phyloP scores from a whole-genome alignment of 257 asterid genomes.

The Fraxinus excelsior region DNA sequence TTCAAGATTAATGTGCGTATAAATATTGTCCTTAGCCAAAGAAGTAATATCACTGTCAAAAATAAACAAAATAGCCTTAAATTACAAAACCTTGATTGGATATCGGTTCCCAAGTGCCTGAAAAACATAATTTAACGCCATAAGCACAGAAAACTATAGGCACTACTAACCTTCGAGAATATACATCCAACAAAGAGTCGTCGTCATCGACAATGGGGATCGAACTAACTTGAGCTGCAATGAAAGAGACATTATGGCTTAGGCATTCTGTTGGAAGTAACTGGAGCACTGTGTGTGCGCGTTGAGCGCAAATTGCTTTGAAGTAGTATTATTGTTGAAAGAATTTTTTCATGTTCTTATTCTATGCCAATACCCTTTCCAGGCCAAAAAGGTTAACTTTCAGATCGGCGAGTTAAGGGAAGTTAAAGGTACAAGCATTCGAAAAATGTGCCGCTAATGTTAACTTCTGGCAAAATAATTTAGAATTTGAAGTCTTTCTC shows the following conservation, averaged over 20 bases:
- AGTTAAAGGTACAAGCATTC: not conserved
- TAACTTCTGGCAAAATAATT: not conserved
- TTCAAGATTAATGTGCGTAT: conserved; percentile 77
- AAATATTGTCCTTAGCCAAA: conserved; percentile 86
- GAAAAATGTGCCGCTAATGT: too few relatives aligned
- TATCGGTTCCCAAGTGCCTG: not conserved
- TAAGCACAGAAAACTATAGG: conserved; percentile 7
- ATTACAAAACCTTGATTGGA: not conserved
- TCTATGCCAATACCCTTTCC: too few relatives aligned
- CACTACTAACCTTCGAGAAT: conserved; percentile 73
- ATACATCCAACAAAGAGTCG: conserved; percentile 84
- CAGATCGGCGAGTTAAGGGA: not conserved
- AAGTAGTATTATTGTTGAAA: too few relatives aligned
- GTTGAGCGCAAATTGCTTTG: not conserved
- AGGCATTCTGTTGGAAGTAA: not conserved
- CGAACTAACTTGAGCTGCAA: conserved; percentile 91
- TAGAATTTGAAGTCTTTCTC: not conserved
- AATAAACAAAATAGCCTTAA: conserved; percentile 2
- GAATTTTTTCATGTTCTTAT: too few relatives aligned
- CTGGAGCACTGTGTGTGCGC: not conserved
- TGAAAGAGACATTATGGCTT: conserved; percentile 4
- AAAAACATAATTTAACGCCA: conserved; percentile 1
- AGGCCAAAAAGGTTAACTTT: too few relatives aligned
- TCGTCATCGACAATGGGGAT: conserved; percentile 89
- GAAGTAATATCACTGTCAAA: conserved; percentile 83